Percentiles rank a stretch among this genome's conserved stretches.
Conservation (phyloP, 2,329 filamentous ascomycete genomes). For the Fusarium euwallaceae region DNA sequence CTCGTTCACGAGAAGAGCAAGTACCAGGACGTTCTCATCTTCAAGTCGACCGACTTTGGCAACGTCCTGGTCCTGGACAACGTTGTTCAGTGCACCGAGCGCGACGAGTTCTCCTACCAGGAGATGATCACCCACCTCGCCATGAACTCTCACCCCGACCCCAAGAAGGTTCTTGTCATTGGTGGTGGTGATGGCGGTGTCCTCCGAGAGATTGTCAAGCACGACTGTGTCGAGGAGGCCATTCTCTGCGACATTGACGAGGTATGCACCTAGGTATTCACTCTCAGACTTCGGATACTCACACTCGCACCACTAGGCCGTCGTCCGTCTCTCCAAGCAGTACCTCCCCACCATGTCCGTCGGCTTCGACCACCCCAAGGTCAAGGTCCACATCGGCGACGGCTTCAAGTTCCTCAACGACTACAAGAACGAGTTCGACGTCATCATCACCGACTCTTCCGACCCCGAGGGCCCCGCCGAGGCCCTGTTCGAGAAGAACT, state of each 20-base stretch:
- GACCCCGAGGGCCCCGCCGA: conserved; percentile 98
- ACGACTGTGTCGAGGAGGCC: conserved; percentile 95
- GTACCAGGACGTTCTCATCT: conserved; percentile 99
- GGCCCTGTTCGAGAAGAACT: conserved; percentile 97
- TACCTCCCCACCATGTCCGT: conserved; percentile 95
- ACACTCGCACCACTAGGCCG: conserved; percentile 53
- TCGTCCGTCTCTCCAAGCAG: conserved; percentile 98
- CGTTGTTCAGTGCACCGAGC: conserved; percentile 98
- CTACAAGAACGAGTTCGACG: conserved; percentile 97
- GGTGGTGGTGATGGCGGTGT: conserved; percentile 98
- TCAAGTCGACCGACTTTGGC: conserved; percentile 97
- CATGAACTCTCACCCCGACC: conserved; percentile 98
- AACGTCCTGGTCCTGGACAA: conserved; percentile 98
- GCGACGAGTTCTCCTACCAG: conserved; percentile 99
- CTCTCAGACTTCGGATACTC: not conserved
- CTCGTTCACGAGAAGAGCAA: conserved; percentile 99
- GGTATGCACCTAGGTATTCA: conserved; percentile 58
- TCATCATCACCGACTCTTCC: conserved; percentile 99
- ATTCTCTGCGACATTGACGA: conserved; percentile 99
- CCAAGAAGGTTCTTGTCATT: conserved; percentile 98
- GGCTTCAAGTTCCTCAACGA: conserved; percentile 99
- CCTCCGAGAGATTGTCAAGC: conserved; percentile 98
- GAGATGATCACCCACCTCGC: conserved; percentile 99
- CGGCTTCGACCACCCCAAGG: conserved; percentile 93
- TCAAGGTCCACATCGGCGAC: conserved; percentile 92